phyloP scores from a whole-genome alignment of 129 eudicot species.

The Flaveria sonorensis region DNA sequence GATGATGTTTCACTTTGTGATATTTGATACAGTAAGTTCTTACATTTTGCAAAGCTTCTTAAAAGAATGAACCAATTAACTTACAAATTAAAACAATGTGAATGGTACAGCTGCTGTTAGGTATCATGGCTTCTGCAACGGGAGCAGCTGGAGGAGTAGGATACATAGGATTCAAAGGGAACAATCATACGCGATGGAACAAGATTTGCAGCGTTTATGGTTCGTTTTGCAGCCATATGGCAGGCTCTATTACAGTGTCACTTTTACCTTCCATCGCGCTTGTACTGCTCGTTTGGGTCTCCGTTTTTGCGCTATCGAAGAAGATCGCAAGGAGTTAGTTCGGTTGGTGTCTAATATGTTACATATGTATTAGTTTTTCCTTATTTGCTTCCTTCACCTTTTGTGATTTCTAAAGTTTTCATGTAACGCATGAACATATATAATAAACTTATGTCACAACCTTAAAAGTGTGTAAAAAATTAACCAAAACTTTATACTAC shows the following conservation, averaged over 20 bases:
- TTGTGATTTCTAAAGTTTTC: not conserved
- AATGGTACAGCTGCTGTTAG: constrained; percentile 61
- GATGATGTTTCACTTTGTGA: constrained; percentile 39
- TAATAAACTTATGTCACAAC: not conserved
- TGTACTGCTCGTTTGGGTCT: constrained; percentile 52
- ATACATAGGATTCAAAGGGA: constrained; percentile 68
- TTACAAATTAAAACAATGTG: not conserved
- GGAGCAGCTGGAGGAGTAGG: constrained; percentile 73
- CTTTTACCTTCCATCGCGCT: constrained; percentile 55
- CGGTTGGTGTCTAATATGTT: not conserved
- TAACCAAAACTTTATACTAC: too few species aligned
- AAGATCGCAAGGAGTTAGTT: constrained; percentile 28
- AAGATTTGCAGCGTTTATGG: constrained; percentile 54
- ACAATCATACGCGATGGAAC: constrained; percentile 51
- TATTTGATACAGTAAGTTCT: constrained; percentile 57
- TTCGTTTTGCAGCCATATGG: constrained; percentile 55
- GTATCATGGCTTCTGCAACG: constrained; percentile 66
- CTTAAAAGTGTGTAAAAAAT: not conserved
- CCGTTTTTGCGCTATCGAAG: constrained; percentile 49
- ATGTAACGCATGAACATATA: not conserved
- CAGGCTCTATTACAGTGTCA: constrained; percentile 40
- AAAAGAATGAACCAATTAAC: not conserved
- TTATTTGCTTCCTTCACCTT: not conserved
- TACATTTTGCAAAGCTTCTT: not conserved
- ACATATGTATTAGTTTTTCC: not conserved